Conservation (phyloP, 163 green algal genomes). For the Volvox carteri region DNA sequence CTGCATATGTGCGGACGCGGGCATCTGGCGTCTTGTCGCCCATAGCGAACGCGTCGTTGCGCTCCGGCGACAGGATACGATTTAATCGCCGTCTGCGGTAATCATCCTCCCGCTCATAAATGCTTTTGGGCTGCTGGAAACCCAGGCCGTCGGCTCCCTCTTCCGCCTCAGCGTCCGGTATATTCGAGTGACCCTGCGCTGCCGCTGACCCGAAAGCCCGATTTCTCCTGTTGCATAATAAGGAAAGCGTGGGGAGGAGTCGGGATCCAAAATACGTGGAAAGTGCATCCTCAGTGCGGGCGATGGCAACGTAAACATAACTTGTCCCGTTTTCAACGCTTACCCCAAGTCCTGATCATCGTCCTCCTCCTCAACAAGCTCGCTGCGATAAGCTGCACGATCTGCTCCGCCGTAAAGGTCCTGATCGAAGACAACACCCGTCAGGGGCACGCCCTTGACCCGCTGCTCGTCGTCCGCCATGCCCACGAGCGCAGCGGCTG, state of each 20-base stretch:
- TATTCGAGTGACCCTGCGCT: background rate
- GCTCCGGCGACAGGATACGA: slow-evolving; percentile 90
- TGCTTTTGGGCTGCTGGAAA: slow-evolving; percentile 74
- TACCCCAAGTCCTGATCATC: slow-evolving; percentile 76
- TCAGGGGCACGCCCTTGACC: slow-evolving; percentile 64
- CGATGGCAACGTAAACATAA: background rate
- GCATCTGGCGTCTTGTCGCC: slow-evolving; percentile 90
- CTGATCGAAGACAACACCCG: slow-evolving; percentile 73
- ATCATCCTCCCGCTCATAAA: slow-evolving; percentile 95
- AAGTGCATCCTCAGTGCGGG: no score
- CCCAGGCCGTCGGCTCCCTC: slow-evolving; percentile 41
- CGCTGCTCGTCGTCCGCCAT: slow-evolving; percentile 59
- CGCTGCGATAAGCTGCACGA: slow-evolving; percentile 61
- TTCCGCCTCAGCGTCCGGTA: slow-evolving; percentile 52
- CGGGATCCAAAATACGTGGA: no score
- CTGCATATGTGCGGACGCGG: slow-evolving; percentile 91
- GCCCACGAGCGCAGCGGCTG: slow-evolving; percentile 19
- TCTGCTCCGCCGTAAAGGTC: slow-evolving; percentile 79
- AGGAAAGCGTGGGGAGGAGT: background rate
- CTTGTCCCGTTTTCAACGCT: background rate
- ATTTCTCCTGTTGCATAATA: slow-evolving; percentile 6
- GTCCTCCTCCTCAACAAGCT: slow-evolving; percentile 70
- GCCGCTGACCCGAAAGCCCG: slow-evolving; percentile 9
- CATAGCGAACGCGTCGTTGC: slow-evolving; percentile 94
- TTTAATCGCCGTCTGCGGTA: slow-evolving; percentile 90